Evolutionary conservation across 768 basidiomycete genomes (phyloP), one percentile per base, ranked within the genome.

Genomic region (Lactarius hengduanensis): DNA sequence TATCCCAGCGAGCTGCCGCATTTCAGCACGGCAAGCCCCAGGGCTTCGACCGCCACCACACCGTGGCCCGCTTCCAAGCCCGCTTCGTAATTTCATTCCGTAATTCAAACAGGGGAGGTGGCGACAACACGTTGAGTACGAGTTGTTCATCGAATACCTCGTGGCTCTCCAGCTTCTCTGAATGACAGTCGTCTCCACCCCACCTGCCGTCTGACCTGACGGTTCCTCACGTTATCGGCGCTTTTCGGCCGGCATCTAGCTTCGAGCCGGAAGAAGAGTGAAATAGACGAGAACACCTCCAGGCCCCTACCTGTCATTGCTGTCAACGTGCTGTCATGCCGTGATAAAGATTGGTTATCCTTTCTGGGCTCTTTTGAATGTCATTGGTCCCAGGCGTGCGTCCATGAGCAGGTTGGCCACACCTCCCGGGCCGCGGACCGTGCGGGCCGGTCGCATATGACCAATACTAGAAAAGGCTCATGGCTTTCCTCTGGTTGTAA

Each of bases 1-100:
- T 32, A 41, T 57, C 61, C 36, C 22, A 62, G 56, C 55, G 28
- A 62, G 36, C 36, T 62, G 38, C 47, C 8, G 22, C 56, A 28
- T 61, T 65, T n/a, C 26, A 47, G 65, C 50, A 40, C 26, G 50
- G 13, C 50, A 53, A 53, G 6, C 20, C 38, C 45, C 15, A 59
- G 40, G 50, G 47, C 47, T 50, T 26, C 47, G 11, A 13, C 22
- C 22, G 50, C 22, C 15, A 26, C n/a, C 22, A 4, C 47, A 13
- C 13, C 10, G 22, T 4, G n/a, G 9, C 50, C 50, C 47, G n/a
- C n/a, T n/a, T n/a, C n/a, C n/a, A n/a, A n/a, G n/a, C n/a, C n/a
- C n/a, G 9, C n/a, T 22, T 41, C 16, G 11, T 50, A 7, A n/a
- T 26, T 22, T 26, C 22, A 26, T 50, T 26, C 50, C 50, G 2